These are phyloP conservation scores for Senecio squalidus DNA, from an alignment of 140 eudicot genomes.

Conservation along the genomic window DNA sequence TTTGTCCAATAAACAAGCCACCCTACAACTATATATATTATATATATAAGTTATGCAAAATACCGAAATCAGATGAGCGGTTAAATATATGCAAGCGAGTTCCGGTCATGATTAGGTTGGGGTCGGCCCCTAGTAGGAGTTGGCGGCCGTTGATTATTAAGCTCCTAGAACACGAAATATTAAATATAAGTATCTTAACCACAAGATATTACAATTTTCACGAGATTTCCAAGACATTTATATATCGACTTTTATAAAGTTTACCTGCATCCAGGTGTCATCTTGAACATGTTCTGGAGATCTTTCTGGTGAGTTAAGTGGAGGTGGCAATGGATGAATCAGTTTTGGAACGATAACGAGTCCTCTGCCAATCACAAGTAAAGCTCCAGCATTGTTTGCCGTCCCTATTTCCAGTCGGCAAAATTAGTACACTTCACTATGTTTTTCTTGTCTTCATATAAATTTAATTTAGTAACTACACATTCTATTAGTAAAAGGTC, in stretches of 20 bases:
- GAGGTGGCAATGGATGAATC: conserved; percentile 97
- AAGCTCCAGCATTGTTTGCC: conserved; percentile 95
- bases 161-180: conserved; percentile 54
- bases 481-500: no score
- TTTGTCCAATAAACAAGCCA: background rate
- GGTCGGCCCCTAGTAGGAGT: conserved; percentile 97
- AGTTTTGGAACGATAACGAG: conserved; percentile 82
- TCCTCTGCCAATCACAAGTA: conserved; percentile 89
- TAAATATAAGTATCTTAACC: background rate
- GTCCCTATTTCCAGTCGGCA: conserved; percentile 52
- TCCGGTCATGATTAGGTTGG: conserved; percentile 67
- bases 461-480: no score
- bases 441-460: background rate
- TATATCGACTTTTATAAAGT: no score
- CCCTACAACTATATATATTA: background rate
- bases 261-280: conserved; percentile 91
- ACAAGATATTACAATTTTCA: conserved; percentile 11
- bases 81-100: conserved; percentile 80
- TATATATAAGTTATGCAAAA: background rate
- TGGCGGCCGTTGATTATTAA: conserved; percentile 92
- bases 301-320: conserved; percentile 68
- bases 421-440: conserved; percentile 5
- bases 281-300: conserved; percentile 73
- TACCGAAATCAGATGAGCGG: background rate
- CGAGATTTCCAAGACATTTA: no score